Percentiles rank a stretch among this genome's conserved stretches.
Conservation (phyloP, 176 grass and related monocot genomes). For the Oryza coarctata region DNA sequence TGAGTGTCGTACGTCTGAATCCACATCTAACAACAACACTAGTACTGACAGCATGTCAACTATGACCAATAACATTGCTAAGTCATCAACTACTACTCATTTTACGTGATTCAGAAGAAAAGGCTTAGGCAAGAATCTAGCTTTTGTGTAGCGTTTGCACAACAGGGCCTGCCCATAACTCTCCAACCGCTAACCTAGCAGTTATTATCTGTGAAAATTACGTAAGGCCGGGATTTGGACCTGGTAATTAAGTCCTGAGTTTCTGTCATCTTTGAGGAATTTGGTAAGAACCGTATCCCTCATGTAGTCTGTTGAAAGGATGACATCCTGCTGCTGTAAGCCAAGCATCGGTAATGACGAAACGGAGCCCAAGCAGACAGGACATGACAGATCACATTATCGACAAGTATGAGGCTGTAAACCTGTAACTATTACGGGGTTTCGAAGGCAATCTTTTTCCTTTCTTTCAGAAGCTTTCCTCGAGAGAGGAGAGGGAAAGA, state of each 20-base stretch:
- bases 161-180: background rate
- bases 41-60: background rate
- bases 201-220: slow-evolving; percentile 30
- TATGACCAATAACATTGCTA: background rate
- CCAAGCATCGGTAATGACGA: slow-evolving; percentile 38
- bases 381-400: background rate
- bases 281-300: slow-evolving; percentile 2
- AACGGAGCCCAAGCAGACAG: background rate
- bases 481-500: slow-evolving; percentile 1
- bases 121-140: background rate
- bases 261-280: slow-evolving; percentile 28
- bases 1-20: background rate
- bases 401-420: slow-evolving; percentile 23
- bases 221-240: slow-evolving; percentile 25
- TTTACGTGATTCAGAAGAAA: slow-evolving; percentile 21
- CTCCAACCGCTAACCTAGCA: slow-evolving; percentile 19
- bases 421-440: background rate
- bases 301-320: background rate
- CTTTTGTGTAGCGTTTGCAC: slow-evolving; percentile 21
- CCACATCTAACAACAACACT: background rate
- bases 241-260: slow-evolving; percentile 19
- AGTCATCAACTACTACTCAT: slow-evolving; percentile 26
- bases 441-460: background rate
- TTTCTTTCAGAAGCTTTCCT: background rate
- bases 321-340: slow-evolving; percentile 39